Percentiles rank a stretch among this genome's conserved stretches.
phyloP scores from a whole-genome alignment of 441 rosid genomes.

The Adansonia rubrostipa region DNA sequence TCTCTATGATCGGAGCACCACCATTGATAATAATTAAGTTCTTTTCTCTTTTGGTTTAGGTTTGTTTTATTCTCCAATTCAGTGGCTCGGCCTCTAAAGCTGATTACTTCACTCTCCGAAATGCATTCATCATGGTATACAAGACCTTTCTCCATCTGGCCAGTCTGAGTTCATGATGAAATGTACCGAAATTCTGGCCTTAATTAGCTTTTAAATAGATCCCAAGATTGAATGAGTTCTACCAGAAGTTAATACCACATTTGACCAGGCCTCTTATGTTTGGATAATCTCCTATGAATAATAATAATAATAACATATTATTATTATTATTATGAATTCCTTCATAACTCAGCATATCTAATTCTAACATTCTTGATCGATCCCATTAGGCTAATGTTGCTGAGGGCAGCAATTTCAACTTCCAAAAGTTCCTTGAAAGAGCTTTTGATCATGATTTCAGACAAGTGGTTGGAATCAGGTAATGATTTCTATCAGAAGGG shows the following conservation, averaged over 20 bases:
- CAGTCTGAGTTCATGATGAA: background rate
- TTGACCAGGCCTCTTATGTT: background rate
- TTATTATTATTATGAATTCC: background rate
- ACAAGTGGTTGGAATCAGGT: slow-evolving; percentile 35
- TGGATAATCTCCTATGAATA: background rate
- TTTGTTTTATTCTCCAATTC: slow-evolving; percentile 40
- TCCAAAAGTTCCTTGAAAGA: slow-evolving; percentile 33
- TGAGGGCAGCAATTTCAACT: slow-evolving; percentile 34
- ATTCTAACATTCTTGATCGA: background rate
- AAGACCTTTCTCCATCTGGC: background rate
- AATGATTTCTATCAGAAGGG: background rate
- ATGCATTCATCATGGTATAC: slow-evolving; percentile 39
- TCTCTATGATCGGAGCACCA: background rate
- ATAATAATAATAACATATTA: no score
- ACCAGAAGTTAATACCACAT: background rate
- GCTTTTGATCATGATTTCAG: slow-evolving; percentile 39
- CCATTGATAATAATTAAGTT: background rate
- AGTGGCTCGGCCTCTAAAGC: slow-evolving; percentile 32
- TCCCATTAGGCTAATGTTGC: slow-evolving; percentile 31
- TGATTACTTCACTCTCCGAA: slow-evolving; percentile 37
- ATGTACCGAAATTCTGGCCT: background rate
- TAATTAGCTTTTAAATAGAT: background rate
- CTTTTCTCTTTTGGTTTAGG: slow-evolving; percentile 23
- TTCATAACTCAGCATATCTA: background rate
- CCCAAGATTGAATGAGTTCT: background rate